These are phyloP conservation scores for Aphanomyces stellatus DNA, from an alignment of 352 stramenopile genomes.

Conservation along the genomic window DNA sequence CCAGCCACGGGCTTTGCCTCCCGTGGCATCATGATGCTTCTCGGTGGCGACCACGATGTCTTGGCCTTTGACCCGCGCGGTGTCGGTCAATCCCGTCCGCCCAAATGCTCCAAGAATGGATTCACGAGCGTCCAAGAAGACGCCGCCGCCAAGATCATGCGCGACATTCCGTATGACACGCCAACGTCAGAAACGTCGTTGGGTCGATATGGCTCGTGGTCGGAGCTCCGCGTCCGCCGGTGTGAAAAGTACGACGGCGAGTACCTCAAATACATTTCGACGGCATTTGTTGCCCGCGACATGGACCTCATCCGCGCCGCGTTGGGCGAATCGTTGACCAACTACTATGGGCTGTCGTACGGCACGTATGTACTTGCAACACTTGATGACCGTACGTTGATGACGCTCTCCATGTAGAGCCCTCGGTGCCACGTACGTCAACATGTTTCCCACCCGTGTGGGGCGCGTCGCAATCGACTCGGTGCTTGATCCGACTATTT, in stretches of 20 bases:
- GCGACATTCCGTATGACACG: neutral
- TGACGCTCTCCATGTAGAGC: too few relatives aligned
- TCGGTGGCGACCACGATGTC: constrained; percentile 5
- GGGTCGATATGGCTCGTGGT: neutral
- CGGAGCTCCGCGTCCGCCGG: neutral
- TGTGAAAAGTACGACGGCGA: constrained; percentile 7
- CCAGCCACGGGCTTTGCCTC: neutral
- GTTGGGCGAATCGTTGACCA: neutral
- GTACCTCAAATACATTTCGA: constrained; percentile 16
- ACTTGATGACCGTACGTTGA: too few relatives aligned
- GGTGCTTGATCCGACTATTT: neutral
- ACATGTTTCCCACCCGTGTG: constrained; percentile 5
- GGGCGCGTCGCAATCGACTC: constrained; percentile 11
- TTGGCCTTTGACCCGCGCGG: constrained; percentile 10
- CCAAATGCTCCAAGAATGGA: constrained; percentile 1
- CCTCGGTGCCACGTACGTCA: constrained; percentile 10
- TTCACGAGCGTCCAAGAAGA: neutral
- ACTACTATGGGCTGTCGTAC: constrained; percentile 13
- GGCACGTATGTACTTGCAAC: too few relatives aligned
- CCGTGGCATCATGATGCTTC: neutral
- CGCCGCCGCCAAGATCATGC: neutral
- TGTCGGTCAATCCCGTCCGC: neutral
- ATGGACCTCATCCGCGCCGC: constrained; percentile 13
- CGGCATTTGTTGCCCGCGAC: constrained; percentile 3
- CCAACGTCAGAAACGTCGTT: neutral